These are phyloP conservation scores for Chionographis japonica DNA, from an alignment of 106 monocot species.

Conservation along the genomic window DNA sequence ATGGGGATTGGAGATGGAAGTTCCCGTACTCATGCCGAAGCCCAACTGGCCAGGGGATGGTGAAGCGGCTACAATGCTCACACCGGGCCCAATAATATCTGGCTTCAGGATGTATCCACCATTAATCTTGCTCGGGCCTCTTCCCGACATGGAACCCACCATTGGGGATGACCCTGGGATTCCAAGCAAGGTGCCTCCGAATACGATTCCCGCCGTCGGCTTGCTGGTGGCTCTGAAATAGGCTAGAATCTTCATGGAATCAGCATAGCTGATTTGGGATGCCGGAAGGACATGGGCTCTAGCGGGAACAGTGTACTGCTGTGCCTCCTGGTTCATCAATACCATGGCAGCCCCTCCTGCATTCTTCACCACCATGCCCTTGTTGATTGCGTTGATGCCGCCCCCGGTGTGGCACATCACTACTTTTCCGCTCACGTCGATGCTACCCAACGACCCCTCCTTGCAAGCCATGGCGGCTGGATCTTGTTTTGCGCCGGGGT, in stretches of 20 bases:
- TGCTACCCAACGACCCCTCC: conserved; percentile 4
- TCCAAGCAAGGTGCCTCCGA: conserved; percentile 13
- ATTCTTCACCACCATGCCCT: conserved; percentile 17
- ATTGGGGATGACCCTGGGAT: conserved; percentile 1
- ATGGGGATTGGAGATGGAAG: conserved; percentile 40
- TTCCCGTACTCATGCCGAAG: conserved; percentile 34
- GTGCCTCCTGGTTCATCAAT: neutral
- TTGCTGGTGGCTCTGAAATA: conserved; percentile 1
- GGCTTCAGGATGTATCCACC: conserved; percentile 33
- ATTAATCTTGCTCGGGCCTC: conserved; percentile 31
- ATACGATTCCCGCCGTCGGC: conserved; percentile 6
- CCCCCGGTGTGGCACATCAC: conserved; percentile 15
- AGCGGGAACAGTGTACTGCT: conserved; percentile 6
- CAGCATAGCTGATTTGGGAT: conserved; percentile 10
- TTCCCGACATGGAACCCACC: conserved; percentile 31
- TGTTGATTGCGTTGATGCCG: neutral
- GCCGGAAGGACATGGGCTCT: conserved; percentile 24
- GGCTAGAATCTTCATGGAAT: neutral
- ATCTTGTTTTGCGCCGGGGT: neutral
- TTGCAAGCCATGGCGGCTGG: neutral
- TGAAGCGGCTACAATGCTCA: conserved; percentile 38
- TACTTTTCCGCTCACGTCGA: conserved; percentile 22
- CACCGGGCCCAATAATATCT: conserved; percentile 42
- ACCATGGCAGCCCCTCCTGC: conserved; percentile 48
- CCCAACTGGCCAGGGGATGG: neutral